Evolutionary conservation across 768 basidiomycete species (phyloP).

Genomic region (Trametes elegans): DNA sequence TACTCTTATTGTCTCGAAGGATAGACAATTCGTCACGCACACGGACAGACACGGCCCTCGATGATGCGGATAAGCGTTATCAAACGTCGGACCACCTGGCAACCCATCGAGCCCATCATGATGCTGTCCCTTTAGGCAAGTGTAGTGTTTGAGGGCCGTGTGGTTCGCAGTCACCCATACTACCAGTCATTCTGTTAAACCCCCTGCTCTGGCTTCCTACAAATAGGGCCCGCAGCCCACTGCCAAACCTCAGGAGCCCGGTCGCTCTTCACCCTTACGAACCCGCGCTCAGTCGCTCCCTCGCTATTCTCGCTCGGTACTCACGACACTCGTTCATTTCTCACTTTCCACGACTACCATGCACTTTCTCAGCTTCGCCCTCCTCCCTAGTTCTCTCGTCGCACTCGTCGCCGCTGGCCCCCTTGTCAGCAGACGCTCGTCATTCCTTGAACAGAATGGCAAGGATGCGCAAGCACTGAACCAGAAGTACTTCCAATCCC

Average conservation of each 20-base stretch:
- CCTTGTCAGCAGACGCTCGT: slow-evolving; percentile 15
- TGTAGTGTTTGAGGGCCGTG: slow-evolving; percentile 1
- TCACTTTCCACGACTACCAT: slow-evolving; percentile 26
- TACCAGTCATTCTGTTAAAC: slow-evolving; percentile 22
- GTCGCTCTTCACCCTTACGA: slow-evolving; percentile 19
- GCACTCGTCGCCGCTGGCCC: slow-evolving; percentile 25
- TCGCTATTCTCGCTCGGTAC: slow-evolving; percentile 17
- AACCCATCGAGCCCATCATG: neutral
- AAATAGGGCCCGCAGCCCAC: neutral
- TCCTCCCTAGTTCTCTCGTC: slow-evolving; percentile 26
- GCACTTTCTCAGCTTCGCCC: slow-evolving; percentile 40
- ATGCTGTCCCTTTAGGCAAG: neutral
- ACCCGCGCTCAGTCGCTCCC: slow-evolving; percentile 12
- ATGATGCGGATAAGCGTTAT: neutral
- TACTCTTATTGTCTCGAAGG: no score
- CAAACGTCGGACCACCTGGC: neutral
- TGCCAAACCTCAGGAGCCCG: slow-evolving; percentile 17
- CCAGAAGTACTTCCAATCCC: slow-evolving; percentile 44
- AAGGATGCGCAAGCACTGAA: slow-evolving; percentile 16
- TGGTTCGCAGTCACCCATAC: slow-evolving; percentile 25
- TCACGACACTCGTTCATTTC: slow-evolving; percentile 6
- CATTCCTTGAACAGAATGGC: slow-evolving; percentile 5
- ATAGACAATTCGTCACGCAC: neutral
- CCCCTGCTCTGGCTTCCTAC: neutral
- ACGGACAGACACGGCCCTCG: no score